phyloP scores from a whole-genome alignment of 176 grass and related monocot species.

The Tillandsia leiboldiana region DNA sequence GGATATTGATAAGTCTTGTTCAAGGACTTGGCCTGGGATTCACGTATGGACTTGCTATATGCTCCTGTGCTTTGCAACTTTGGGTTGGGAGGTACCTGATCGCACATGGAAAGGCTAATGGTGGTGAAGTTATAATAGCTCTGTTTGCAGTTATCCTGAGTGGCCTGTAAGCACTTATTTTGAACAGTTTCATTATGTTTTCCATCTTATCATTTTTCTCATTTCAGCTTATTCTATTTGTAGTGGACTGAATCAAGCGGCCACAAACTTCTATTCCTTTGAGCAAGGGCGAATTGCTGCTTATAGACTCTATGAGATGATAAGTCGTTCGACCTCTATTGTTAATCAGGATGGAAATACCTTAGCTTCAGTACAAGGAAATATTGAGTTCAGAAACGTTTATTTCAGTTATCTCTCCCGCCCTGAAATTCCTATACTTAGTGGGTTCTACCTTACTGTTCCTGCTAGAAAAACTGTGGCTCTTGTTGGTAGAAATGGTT shows the following conservation, averaged over 20 bases:
- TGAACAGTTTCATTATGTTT: neutral
- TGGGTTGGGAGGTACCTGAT: conserved; percentile 89
- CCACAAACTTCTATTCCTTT: conserved; percentile 99
- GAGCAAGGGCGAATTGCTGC: conserved; percentile 97
- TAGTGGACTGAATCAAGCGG: conserved; percentile 97
- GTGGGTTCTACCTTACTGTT: conserved; percentile 94
- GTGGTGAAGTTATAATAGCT: conserved; percentile 88
- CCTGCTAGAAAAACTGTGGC: conserved; percentile 97
- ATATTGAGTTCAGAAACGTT: conserved; percentile 98
- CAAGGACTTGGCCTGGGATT: conserved; percentile 99
- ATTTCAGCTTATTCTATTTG: conserved; percentile 20
- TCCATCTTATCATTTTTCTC: conserved; percentile 8
- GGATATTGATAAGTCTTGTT: conserved; percentile 98
- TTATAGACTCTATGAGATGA: conserved; percentile 99
- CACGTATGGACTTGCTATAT: conserved; percentile 97
- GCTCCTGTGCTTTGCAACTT: conserved; percentile 94
- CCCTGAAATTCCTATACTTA: conserved; percentile 97
- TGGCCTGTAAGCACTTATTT: conserved; percentile 69
- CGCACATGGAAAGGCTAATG: conserved; percentile 64
- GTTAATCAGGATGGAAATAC: conserved; percentile 76
- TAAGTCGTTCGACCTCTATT: conserved; percentile 78
- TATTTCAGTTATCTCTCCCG: conserved; percentile 98
- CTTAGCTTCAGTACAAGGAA: conserved; percentile 78
- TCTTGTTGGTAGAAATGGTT: conserved; percentile 99
- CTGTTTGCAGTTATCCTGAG: conserved; percentile 93